Base-by-base conservation (phyloP, 2,329 filamentous ascomycete genomes). In the Ophiognomonia clavigignenti-juglandacearum region DNA sequence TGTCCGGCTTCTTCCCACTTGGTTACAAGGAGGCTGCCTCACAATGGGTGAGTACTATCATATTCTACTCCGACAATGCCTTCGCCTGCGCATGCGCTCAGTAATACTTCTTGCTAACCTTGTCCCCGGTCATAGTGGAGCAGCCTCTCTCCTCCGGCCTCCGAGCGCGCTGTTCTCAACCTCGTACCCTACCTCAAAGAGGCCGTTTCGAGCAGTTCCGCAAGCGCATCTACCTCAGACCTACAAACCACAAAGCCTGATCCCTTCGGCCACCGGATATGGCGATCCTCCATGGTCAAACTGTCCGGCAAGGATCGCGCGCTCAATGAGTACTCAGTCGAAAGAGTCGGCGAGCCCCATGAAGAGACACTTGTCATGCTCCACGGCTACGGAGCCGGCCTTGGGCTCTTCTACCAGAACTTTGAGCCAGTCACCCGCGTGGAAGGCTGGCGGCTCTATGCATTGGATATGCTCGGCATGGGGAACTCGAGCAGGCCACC, bases 391-490 rank as follows among this genome's bases (percentile, higher is more conserved):
- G 93, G 93, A 39, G 93, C 93, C 2, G 93, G 93, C 1, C 76
- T 98, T 1, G 93, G 92, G 19, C 97, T 98, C 69, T 98, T 95
- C 74, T 98, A 96, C 75, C 92, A 93, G 69, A 98, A 98, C 64
- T 96, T 95, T 51, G 93, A 98, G 65, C 82, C 85, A 6, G 70
- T 98, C 27, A 91, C 85, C 38, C 82, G 91, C 16, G 70, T 82
- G 1, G 73, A 77, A 23, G 90, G 91, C 23, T 95, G 93, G 83
- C 91, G 88, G 59, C 70, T 98, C 16, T 97, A 93, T 62, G 89
- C 92, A 1, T 72, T 98, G n/a, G 92, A 98, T 60, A 82, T 97
- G 76, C 75, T 96, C 14, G 92, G 92, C 49, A 96, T 96, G 88
- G 92, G 92, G 49, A 85, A 95, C 59, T 95, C 88, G 48, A 85